A percentile compares a stretch with the other conserved stretches of the same genome.
Conservation (phyloP, 345 rosid species). For the Cardamine resedifolia region DNA sequence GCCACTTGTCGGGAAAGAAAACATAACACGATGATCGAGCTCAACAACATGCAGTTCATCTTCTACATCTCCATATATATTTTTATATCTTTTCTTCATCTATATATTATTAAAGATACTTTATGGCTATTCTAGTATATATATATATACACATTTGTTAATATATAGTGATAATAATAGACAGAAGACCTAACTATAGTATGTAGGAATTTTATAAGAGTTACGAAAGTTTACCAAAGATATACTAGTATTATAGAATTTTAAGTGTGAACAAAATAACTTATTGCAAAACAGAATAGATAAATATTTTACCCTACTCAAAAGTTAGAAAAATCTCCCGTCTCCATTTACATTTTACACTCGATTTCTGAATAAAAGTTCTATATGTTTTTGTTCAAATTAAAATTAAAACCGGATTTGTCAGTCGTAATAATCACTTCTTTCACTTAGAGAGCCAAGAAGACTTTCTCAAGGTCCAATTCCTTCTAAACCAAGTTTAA, state of each 20-base stretch:
- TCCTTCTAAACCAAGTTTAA: constrained; percentile 15
- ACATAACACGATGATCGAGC: constrained; percentile 6
- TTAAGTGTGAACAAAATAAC: too few relatives aligned
- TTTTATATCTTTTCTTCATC: not conserved
- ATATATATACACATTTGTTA: too few relatives aligned
- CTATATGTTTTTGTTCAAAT: not conserved
- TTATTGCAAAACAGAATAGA: too few relatives aligned
- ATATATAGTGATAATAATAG: not conserved
- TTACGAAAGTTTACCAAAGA: not conserved
- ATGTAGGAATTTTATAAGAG: not conserved
- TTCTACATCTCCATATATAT: not conserved
- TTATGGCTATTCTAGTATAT: too few relatives aligned
- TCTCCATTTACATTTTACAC: too few relatives aligned
- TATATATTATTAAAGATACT: too few relatives aligned
- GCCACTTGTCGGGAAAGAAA: not conserved
- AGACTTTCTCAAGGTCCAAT: not conserved
- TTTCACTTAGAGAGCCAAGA: constrained; percentile 16
- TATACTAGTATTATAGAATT: too few relatives aligned
- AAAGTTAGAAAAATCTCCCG: too few relatives aligned
- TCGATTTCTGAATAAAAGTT: not conserved
- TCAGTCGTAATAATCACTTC: constrained; percentile 18
- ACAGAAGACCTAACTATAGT: not conserved
- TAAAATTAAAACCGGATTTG: not conserved
- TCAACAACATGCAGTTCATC: constrained; percentile 8
- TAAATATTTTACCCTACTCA: too few relatives aligned